These are phyloP conservation scores for Cyberlindnera samutprakarnensis DNA, from an alignment of 805 yeast genomes.

Conservation along the genomic window DNA sequence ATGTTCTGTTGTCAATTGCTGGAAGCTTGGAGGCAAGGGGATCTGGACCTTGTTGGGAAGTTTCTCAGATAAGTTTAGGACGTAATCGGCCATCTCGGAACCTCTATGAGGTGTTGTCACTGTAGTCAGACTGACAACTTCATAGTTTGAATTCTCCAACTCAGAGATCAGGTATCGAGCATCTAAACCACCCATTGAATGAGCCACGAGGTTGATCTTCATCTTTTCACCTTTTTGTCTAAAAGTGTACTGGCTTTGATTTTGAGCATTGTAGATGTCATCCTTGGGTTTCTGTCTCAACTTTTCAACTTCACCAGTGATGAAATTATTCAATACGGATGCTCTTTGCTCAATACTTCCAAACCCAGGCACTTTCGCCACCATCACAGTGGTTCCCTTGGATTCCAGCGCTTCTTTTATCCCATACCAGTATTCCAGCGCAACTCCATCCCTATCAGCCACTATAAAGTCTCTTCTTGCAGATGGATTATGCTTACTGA, in stretches of 20 bases:
- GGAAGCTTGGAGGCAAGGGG: slow-evolving; percentile 37
- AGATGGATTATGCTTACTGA: slow-evolving; percentile 9
- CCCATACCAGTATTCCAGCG: slow-evolving; percentile 78
- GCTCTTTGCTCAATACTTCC: slow-evolving; percentile 73
- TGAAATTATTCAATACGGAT: slow-evolving; percentile 40
- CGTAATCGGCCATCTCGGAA: slow-evolving; percentile 71
- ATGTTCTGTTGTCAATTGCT: slow-evolving; percentile 55
- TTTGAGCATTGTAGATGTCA: slow-evolving; percentile 19
- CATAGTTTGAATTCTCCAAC: slow-evolving; percentile 36
- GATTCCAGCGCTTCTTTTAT: slow-evolving; percentile 51
- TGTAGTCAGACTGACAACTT: slow-evolving; percentile 73
- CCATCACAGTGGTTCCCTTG: slow-evolving; percentile 61
- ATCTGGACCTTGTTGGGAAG: slow-evolving; percentile 10
- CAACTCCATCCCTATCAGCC: slow-evolving; percentile 27
- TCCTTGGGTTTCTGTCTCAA: slow-evolving; percentile 16
- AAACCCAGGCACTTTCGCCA: slow-evolving; percentile 77
- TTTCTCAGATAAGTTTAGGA: slow-evolving; percentile 29
- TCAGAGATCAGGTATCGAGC: slow-evolving; percentile 66
- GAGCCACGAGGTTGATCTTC: slow-evolving; percentile 72
- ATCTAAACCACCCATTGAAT: slow-evolving; percentile 93
- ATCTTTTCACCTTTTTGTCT: slow-evolving; percentile 25
- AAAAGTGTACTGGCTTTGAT: slow-evolving; percentile 5
- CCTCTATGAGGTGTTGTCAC: slow-evolving; percentile 88
- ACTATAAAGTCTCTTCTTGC: slow-evolving; percentile 13
- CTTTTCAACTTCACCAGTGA: slow-evolving; percentile 25